A percentile compares a stretch with the other conserved stretches of the same genome.
Evolutionary conservation across 2,329 filamentous ascomycete genomes (phyloP).

Genomic region (Elsinoe necatrix): DNA sequence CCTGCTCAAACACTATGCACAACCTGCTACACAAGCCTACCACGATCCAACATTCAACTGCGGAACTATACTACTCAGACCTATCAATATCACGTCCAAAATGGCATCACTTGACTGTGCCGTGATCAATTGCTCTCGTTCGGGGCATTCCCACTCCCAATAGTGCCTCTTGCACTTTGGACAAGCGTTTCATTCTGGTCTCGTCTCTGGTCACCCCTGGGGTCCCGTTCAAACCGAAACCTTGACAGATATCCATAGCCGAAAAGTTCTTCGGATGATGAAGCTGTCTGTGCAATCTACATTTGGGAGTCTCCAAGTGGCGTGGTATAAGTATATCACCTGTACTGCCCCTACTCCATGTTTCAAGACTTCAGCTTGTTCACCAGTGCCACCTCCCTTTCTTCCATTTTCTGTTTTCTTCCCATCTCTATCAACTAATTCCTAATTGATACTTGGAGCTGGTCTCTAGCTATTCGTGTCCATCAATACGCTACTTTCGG

Average conservation of each 20-base stretch:
- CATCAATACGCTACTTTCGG: not conserved
- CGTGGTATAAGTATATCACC: conserved; percentile 10
- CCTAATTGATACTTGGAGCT: conserved; percentile 8
- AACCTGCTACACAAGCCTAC: conserved; percentile 12
- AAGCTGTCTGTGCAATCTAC: not conserved
- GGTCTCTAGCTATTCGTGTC: conserved; percentile 6
- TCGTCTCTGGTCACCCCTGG: not conserved
- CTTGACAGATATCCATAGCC: conserved; percentile 6
- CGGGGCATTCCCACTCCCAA: not conserved
- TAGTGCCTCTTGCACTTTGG: not conserved
- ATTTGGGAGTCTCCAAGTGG: not conserved
- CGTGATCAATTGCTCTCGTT: conserved; percentile 2
- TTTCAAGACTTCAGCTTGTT: conserved; percentile 14
- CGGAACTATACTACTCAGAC: not conserved
- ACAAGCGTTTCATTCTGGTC: conserved; percentile 7
- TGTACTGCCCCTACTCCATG: conserved; percentile 7
- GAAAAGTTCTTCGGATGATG: not conserved
- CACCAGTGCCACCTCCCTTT: conserved; percentile 13
- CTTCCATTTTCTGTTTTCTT: conserved; percentile 9
- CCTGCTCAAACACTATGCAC: conserved; percentile 4
- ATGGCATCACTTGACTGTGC: not conserved
- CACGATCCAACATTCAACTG: not conserved
- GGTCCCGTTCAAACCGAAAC: not conserved
- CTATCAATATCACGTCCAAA: conserved; percentile 7
- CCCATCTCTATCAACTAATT: not conserved